These are phyloP conservation scores for Ocimum tenuiflorum DNA, from an alignment of 257 asterid genomes.

Conservation along the genomic window DNA sequence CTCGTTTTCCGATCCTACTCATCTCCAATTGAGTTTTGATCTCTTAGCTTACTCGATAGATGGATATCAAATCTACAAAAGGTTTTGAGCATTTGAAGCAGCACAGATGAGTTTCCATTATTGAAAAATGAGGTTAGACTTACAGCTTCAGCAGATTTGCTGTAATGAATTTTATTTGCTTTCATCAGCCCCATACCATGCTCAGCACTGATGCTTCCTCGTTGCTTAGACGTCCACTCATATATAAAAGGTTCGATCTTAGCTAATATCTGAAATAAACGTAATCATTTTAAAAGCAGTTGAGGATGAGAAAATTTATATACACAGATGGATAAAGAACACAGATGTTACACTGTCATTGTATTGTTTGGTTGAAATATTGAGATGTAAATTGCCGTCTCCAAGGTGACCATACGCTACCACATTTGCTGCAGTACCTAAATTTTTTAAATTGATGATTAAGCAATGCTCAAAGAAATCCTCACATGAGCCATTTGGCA, in stretches of 20 bases:
- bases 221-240: constrained; percentile 94
- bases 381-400: constrained; percentile 92
- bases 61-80: neutral
- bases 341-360: constrained; percentile 49
- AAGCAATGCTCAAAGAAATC: neutral
- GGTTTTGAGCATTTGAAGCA: neutral
- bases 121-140: constrained; percentile 22
- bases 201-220: constrained; percentile 96
- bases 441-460: constrained; percentile 7
- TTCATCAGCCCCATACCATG: constrained; percentile 97
- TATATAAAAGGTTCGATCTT: constrained; percentile 89
- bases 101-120: neutral
- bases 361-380: constrained; percentile 65
- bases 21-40: neutral
- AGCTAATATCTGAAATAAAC: constrained; percentile 52
- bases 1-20: neutral
- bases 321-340: constrained; percentile 12
- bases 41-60: neutral
- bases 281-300: constrained; percentile 1
- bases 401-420: constrained; percentile 97
- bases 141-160: constrained; percentile 86
- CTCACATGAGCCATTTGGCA: neutral
- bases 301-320: neutral
- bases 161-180: constrained; percentile 82
- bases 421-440: constrained; percentile 60